phyloP scores from a whole-genome alignment of 192 early-diverging fungal species.

The Dissophora ornata region DNA sequence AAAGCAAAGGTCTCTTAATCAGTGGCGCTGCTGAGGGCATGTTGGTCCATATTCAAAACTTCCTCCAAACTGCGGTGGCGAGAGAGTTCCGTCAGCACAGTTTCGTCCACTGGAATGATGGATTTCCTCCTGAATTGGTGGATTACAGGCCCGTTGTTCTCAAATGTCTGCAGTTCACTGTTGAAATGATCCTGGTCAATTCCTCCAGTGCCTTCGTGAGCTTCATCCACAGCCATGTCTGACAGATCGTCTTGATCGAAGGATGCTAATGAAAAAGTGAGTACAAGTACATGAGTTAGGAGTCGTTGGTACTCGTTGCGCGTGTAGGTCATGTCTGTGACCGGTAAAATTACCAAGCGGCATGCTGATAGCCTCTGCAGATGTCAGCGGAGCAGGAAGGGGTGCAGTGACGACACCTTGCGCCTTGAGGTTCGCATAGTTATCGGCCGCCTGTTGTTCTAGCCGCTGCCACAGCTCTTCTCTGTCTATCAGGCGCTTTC shows the following conservation, averaged over 20 bases:
- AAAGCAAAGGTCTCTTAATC: too few species aligned
- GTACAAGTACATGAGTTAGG: too few species aligned
- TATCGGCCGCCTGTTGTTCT: conserved; percentile 64
- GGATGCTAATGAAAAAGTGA: conserved; percentile 5
- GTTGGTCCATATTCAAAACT: conserved; percentile 48
- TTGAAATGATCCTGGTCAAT: conserved; percentile 36
- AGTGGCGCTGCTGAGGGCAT: neutral
- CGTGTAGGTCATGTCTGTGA: too few species aligned
- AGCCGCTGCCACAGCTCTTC: conserved; percentile 84
- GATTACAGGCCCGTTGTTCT: conserved; percentile 44
- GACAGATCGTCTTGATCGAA: conserved; percentile 34
- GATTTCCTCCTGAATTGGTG: conserved; percentile 70
- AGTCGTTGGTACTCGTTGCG: too few species aligned
- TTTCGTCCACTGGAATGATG: conserved; percentile 73
- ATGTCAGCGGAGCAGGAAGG: neutral
- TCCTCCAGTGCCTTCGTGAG: neutral
- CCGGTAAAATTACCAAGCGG: too few species aligned
- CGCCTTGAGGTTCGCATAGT: conserved; percentile 45
- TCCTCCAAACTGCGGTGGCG: conserved; percentile 70
- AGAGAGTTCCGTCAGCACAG: conserved; percentile 65
- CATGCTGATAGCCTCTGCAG: too few species aligned
- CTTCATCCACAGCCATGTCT: conserved; percentile 27
- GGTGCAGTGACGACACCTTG: conserved; percentile 35
- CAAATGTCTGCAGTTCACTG: conserved; percentile 60
- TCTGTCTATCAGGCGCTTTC: conserved; percentile 82